Conservation (phyloP, 1,284 basidiomycete species). For the Ustilago crameri region DNA sequence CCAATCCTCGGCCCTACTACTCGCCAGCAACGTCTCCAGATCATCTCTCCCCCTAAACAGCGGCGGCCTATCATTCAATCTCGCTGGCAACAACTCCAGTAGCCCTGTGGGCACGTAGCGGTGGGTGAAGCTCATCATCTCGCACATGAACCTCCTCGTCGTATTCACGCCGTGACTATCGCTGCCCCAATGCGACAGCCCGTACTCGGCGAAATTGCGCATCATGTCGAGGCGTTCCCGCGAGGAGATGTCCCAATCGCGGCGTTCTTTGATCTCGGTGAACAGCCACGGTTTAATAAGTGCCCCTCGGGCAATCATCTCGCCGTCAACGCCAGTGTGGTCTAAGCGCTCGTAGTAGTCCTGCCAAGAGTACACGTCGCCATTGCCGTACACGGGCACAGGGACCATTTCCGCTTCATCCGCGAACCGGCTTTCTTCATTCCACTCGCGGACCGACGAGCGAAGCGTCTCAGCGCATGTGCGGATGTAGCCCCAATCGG, state of each 20-base stretch:
- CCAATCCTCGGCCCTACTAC: conserved; percentile 87
- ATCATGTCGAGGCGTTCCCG: conserved; percentile 88
- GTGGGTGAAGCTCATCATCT: conserved; percentile 92
- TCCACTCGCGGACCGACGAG: conserved; percentile 68
- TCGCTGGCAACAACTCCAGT: conserved; percentile 82
- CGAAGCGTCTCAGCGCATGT: conserved; percentile 86
- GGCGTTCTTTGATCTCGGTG: conserved; percentile 89
- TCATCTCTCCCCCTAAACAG: conserved; percentile 86
- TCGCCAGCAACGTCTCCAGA: conserved; percentile 82
- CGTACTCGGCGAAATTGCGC: conserved; percentile 71
- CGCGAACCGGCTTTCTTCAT: conserved; percentile 52
- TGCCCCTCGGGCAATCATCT: conserved; percentile 94
- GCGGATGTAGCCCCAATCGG: conserved; percentile 72
- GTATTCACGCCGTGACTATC: conserved; percentile 80
- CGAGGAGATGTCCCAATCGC: conserved; percentile 87
- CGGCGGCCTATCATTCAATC: conserved; percentile 89
- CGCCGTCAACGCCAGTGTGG: conserved; percentile 83
- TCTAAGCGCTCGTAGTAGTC: conserved; percentile 85
- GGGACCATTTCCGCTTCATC: conserved; percentile 73
- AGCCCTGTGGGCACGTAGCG: conserved; percentile 93
- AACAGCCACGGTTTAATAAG: conserved; percentile 85
- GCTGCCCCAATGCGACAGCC: conserved; percentile 65
- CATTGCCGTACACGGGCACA: conserved; percentile 93
- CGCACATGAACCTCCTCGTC: conserved; percentile 92
- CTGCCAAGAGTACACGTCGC: conserved; percentile 89